These are phyloP conservation scores for Cydonia oblonga DNA, from an alignment of 331 rosid genomes.

Conservation along the genomic window DNA sequence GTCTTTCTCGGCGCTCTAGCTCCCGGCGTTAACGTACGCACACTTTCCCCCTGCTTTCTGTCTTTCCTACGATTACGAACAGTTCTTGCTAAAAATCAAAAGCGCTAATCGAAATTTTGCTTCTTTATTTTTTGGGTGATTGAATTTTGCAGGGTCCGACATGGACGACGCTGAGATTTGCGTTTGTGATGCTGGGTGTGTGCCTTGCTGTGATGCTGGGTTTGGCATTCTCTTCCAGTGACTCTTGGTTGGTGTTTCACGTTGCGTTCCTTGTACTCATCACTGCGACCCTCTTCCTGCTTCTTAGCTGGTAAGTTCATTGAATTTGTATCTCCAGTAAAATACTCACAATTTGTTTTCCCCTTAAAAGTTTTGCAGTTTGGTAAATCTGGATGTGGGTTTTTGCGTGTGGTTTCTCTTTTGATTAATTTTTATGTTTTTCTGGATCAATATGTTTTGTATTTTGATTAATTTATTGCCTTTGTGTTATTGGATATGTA, in stretches of 20 bases:
- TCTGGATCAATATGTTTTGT: not conserved
- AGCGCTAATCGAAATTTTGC: not conserved
- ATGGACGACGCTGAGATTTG: constrained; percentile 58
- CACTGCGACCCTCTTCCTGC: constrained; percentile 58
- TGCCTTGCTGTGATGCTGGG: constrained; percentile 66
- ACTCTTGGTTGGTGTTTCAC: constrained; percentile 65
- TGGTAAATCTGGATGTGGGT: not conserved
- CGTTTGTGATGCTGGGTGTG: constrained; percentile 67
- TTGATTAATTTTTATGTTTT: not conserved
- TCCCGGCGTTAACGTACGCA: constrained; percentile 80
- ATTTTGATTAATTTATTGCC: not conserved
- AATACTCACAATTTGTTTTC: not conserved
- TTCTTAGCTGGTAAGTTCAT: constrained; percentile 63
- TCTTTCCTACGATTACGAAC: not conserved
- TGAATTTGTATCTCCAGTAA: not conserved
- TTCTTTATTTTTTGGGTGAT: not conserved
- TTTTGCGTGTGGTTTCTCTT: not conserved
- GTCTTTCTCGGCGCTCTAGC: constrained; percentile 90
- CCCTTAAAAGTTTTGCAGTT: not conserved
- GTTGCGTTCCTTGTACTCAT: constrained; percentile 63
- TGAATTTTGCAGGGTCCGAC: constrained; percentile 60
- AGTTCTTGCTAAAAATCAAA: not conserved
- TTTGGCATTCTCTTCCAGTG: constrained; percentile 80
- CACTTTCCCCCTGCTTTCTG: not conserved
- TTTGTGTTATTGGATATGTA: not conserved